Base-by-base conservation (phyloP, 2,329 filamentous ascomycete species). In the Beauveria australis region DNA sequence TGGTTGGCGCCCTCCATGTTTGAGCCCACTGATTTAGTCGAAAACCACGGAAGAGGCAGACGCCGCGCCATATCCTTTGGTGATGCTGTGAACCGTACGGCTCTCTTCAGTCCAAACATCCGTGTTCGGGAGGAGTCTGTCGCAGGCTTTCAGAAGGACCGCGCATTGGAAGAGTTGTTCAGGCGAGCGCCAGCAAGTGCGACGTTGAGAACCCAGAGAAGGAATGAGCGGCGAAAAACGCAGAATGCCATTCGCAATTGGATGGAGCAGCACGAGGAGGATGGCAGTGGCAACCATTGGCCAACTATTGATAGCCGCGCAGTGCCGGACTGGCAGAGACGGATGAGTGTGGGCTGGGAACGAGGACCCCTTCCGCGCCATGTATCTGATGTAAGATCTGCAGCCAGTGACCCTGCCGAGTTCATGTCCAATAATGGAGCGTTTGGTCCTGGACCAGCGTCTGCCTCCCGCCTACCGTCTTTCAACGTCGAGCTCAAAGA, bases 161-260 rank as follows among this genome's bases (percentile, higher is more conserved):
- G 86, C 58, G 92, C 91, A 8, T 76, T 97, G 24, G 93, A 96
- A 65, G 92, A 97, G 69, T 91, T 97, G 0, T 97, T 97, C 71
- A 83, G 91, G 63, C 79, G 83, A 19, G 84, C 86, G 0, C 91
- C 89, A 30, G 87, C 88, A 62, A 78, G 84, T 54, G 81, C 81
- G 8, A 79, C 84, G 2, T 74, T 87, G 58, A 80, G 82, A 19
- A 86, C 81, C 1, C 81, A 84, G 53, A 79, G 81, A 53, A 80
- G 82, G 55, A 79, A 84, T 30, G 87, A 90, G 65, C 82, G 86
- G 63, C 83, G 84, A 43, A 88, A 92, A 70, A 91, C 88, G 1
- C 88, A 89, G 65, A 92, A 87, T 62, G 89, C 91, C 0, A 92
- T 97, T 56, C 87, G 89, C 30, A 87, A 89, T 66, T 97, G 92